Base-by-base conservation (phyloP, 2,329 filamentous ascomycete genomes). In the Elsinoe ampelina region DNA sequence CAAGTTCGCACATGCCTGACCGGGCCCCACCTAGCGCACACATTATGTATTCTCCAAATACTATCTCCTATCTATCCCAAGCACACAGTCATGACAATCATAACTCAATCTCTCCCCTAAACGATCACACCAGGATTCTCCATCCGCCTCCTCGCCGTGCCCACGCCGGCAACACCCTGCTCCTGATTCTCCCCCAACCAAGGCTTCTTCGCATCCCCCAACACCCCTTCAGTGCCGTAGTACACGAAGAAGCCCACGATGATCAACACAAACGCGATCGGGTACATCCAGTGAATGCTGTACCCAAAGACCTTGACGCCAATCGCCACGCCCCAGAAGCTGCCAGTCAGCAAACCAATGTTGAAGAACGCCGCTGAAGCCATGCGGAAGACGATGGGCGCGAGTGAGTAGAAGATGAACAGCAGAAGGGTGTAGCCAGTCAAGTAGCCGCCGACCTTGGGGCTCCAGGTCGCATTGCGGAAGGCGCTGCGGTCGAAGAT, bases 261-360 rank as follows among this genome's bases (percentile, higher is more conserved):
- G 70, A 98, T 97, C 63, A 91, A 78, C 8, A 95, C 88, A 70
- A 98, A 98, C 11, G 93, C 92, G 67, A 96, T 87, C 4, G 93
- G 92, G 73, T 98, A 98, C 73, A 96, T 79, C 78, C 82, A 95
- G 73, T 95, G 87, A 58, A 98, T 82, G 39, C 72, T 72, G 64
- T 87, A 81, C 43, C 85, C 82, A 67, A 98, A 95, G 50, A 97
- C 87, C 68, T 85, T 80, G 63, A 95, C 82, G 51, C 93, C 93
- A 64, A 98, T 92, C 63, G 95, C 86, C 60, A 95, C 86, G 62
- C 90, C 91, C 93, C 93, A 98, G 75, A 97, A 97, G 73, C 95
- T 96, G 64, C 85, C 89, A 1, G 93, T 97, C 59, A 98, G 77
- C 62, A 98, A 77, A 6, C 87, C 92, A 66, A 97, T 95, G 72